Evolutionary conservation across 495 filamentous ascomycete species (phyloP), one percentile per base, ranked within the genome.

Genomic region (Clohesyomyces aquaticus): DNA sequence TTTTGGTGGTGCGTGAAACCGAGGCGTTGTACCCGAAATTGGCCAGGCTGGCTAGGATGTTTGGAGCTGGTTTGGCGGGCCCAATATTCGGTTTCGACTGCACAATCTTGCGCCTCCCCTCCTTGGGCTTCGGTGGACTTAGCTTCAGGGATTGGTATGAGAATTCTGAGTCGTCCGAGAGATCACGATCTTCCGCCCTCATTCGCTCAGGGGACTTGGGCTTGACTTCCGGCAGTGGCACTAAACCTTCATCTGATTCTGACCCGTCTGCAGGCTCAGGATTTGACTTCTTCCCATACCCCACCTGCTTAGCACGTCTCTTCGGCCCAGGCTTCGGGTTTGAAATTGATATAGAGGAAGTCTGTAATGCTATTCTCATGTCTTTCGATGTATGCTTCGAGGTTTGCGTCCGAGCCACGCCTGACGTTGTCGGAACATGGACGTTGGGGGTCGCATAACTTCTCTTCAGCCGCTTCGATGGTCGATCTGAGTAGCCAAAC

Each of bases 1-100:
- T 29, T 1, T 27, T 35, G 58, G 18, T 3, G 25, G 48, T 14
- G 12, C 22, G 32, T 26, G 47, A 28, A n/a, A 3, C 29, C 9
- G 58, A 14, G 14, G 32, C 32, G 14, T 38, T 38, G 32, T 38
- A 38, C 32, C 26, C 9, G 52, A 2, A 41, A 8, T 25, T 50
- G 18, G 21, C 23, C 26, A 63, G 60, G 11, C 38, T 6, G 11
- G 32, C 54, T 4, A 57, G 28, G 54, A 38, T 6, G 6, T 38
- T 38, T 38, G 32, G 32, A 38, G 32, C 32, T 38, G 32, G 32
- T 38, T 38, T 38, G 32, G 32, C 32, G 32, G 32, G 32, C 14
- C 6, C 6, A 6, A 14, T 6, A 14, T 6, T 14, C 14, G 6
- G 32, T 6, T 38, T 38, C 14, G 32, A 38, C 32, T 38, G 6